Conservation (phyloP, 2,329 filamentous ascomycete genomes). For the Trichoderma sp. region DNA sequence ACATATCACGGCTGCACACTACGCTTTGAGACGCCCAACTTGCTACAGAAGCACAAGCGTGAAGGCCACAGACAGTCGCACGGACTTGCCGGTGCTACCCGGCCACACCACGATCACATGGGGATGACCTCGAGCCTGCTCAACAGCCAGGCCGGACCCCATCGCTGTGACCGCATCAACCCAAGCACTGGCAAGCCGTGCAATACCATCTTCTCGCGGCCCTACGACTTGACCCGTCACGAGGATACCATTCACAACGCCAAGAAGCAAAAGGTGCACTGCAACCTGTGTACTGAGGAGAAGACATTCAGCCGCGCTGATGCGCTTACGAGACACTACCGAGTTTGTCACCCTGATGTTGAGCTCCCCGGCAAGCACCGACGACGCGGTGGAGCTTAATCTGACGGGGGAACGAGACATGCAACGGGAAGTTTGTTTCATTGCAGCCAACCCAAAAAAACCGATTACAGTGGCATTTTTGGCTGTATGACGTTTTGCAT, state of each 20-base stretch:
- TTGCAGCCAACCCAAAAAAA: neutral
- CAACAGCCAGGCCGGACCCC: constrained; percentile 88
- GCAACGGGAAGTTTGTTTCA: neutral
- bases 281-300: constrained; percentile 88
- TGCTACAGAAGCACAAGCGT: constrained; percentile 92
- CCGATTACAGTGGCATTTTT: neutral
- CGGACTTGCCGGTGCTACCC: constrained; percentile 34
- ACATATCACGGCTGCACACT: constrained; percentile 88
- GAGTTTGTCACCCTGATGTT: constrained; percentile 87
- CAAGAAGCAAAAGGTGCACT: constrained; percentile 90
- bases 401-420: neutral
- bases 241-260: constrained; percentile 97
- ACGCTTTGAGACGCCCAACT: constrained; percentile 82
- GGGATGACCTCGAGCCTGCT: constrained; percentile 55
- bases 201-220: constrained; percentile 89
- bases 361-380: constrained; percentile 69
- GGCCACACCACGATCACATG: constrained; percentile 32
- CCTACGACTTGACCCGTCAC: constrained; percentile 93
- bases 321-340: constrained; percentile 89
- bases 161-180: constrained; percentile 90
- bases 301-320: constrained; percentile 97
- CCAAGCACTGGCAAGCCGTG: constrained; percentile 93
- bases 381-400: constrained; percentile 31
- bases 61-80: constrained; percentile 83
- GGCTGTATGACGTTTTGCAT: constrained; percentile 3